Evolutionary conservation across 1,284 basidiomycete genomes (phyloP), one percentile per base, ranked within the genome.

Genomic region (Malassezia globosa): DNA sequence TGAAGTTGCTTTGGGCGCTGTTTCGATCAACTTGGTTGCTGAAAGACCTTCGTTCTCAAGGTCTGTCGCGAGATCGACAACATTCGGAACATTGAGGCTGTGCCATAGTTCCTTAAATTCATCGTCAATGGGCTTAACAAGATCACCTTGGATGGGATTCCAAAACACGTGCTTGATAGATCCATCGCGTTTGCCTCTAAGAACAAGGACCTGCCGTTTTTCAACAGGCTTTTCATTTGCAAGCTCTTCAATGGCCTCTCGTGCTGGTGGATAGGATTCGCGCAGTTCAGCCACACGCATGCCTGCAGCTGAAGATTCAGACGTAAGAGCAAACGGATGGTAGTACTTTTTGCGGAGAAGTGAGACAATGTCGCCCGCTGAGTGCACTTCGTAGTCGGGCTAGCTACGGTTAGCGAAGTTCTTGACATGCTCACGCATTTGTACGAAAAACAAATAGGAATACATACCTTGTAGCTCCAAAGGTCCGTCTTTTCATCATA

Each of bases 41-140:
- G 55, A 59, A 26, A 64, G 56, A 37, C 64, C 64, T 52, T 63
- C 64, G 54, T 80, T 80, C 8, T 80, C 80, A 47, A 88, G 78
- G 53, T 85, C 79, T 61, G 79, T 81, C 51, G 83, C 75, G 7
- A 88, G 73, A 66, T 89, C 85, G 21, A 84, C 83, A 38, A 87
- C 84, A 51, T 84, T 82, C 0, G 87, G 87, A 0, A 87, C 83
- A 60, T 81, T 82, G 11, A 88, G 76, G 5, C 78, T 77, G 70
- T 85, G 84, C 87, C 87, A 92, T 14, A 90, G 73, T 56, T 87
- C 82, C 47, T 78, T 75, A 69, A 92, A 92, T 71, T 92, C 88
- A 89, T 87, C 80, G 72, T 90, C 87, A 7, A 90, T 80, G 16
- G 74, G 71, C 34, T 60, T 82, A 5, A 80, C 84, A 57, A 85